Evolutionary conservation across 352 stramenopile genomes (phyloP), one percentile per base, ranked within the genome.

Genomic region (Phytophthora multivora): DNA sequence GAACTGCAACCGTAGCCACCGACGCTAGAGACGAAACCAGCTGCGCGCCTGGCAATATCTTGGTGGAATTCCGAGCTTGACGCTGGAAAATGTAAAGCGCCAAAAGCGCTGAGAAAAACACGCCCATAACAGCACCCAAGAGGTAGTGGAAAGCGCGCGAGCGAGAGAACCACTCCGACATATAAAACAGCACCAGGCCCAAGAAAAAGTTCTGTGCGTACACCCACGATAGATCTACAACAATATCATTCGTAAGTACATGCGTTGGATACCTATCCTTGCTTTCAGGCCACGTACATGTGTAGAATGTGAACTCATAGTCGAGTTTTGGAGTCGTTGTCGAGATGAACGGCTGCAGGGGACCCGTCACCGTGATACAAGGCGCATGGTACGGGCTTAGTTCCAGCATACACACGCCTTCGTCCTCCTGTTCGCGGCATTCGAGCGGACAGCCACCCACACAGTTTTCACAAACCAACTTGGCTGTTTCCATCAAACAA

Each of bases 141-240:
- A 83, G 43, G 43, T 93, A 95, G 73, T 95, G 86, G 70, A 95
- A 95, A 28, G 80, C 63, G 11, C 86, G 82, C 21, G 83, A 92
- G 6, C 80, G 79, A 19, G 83, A 85, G 38, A 95, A 69, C 33
- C 70, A 73, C 26, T 75, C 69, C 16, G 83, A 88, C 40, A 78
- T 68, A 75, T 90, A 89, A 62, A 90, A 93, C 18, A 91, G 42
- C 30, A 87, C 41, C 41, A 92, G 56, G 10, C 86, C 86, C 30
- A 89, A 21, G 40, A 88, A 78, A 46, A 93, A 90, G 38, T 93
- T 92, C 56, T 93, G 83, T 38, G 80, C 72, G 43, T 88, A 92
- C 16, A 82, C 49, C 66, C 76, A 83, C 39, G 84, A 90, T 43
- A 91, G 50, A 66, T 87, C 81, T 88, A 40, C 41, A 65, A 10